Percentiles rank a stretch among this genome's conserved stretches.
These are phyloP conservation scores for Pisolithus marmoratus DNA, from an alignment of 768 basidiomycete genomes.

Conservation along the genomic window DNA sequence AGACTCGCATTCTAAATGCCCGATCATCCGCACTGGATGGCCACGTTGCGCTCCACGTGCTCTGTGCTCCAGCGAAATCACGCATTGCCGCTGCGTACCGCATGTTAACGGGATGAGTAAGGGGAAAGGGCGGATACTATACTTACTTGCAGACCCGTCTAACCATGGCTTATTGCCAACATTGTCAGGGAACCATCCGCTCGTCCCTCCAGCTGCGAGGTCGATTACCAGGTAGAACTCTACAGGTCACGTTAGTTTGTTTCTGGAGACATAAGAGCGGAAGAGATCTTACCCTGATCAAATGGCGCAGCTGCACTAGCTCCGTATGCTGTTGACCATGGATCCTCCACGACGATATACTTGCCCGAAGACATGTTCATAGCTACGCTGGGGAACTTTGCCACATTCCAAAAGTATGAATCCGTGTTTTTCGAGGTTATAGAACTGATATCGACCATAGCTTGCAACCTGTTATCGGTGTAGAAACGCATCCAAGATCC, in stretches of 20 bases:
- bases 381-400: conserved; percentile 46
- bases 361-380: conserved; percentile 35
- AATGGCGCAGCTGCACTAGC: conserved; percentile 41
- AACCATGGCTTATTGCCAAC: conserved; percentile 62
- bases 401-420: conserved; percentile 47
- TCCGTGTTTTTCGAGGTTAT: conserved; percentile 38
- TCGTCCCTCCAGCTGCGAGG: conserved; percentile 77
- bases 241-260: conserved; percentile 21
- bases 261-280: background rate
- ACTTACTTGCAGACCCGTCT: conserved; percentile 48
- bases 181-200: conserved; percentile 40
- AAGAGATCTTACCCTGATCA: conserved; percentile 37
- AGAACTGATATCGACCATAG: conserved; percentile 41
- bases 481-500: conserved; percentile 48
- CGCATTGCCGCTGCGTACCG: conserved; percentile 48
- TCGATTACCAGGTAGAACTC: conserved; percentile 81
- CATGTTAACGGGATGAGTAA: conserved; percentile 16
- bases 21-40: conserved; percentile 53
- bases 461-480: conserved; percentile 45
- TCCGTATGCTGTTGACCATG: conserved; percentile 42
- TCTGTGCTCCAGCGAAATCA: conserved; percentile 57
- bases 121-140: background rate
- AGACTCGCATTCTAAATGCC: conserved; percentile 59
- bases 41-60: conserved; percentile 74
- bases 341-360: conserved; percentile 39